Evolutionary conservation across 2,329 filamentous ascomycete species (phyloP).

Genomic region (Tothia fuscella): DNA sequence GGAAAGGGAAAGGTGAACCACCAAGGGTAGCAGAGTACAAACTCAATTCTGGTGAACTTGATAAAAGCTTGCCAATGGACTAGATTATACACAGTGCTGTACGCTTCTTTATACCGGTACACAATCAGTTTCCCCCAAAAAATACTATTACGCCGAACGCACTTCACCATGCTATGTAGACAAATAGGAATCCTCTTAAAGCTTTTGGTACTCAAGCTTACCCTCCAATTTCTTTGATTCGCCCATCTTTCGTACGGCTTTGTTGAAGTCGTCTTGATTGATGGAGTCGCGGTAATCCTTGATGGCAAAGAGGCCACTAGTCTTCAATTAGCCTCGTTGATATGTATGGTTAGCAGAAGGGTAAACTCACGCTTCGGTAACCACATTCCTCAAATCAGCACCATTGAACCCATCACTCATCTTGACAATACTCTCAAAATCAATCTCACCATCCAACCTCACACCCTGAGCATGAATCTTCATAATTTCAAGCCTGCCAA

Average conservation of each 20-base stretch:
- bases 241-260: constrained; percentile 92
- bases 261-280: constrained; percentile 99
- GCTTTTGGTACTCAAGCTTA: constrained; percentile 94
- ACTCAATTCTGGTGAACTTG: too few relatives aligned
- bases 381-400: constrained; percentile 92
- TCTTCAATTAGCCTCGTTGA: constrained; percentile 18
- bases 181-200: constrained; percentile 40
- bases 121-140: too few relatives aligned
- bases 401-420: constrained; percentile 99
- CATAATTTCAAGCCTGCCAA: constrained; percentile 87
- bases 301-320: constrained; percentile 87
- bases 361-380: constrained; percentile 83
- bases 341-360: neutral
- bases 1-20: neutral
- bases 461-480: constrained; percentile 92
- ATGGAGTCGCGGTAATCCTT: constrained; percentile 95
- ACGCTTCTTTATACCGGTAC: constrained; percentile 5
- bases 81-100: constrained; percentile 5
- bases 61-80: too few relatives aligned
- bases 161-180: neutral
- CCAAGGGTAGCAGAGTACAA: constrained; percentile 8
- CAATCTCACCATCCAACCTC: constrained; percentile 83
- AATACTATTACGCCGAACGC: neutral
- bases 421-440: constrained; percentile 98
- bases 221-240: constrained; percentile 98